phyloP scores from a whole-genome alignment of 441 rosid genomes.

The Breynia disticha region DNA sequence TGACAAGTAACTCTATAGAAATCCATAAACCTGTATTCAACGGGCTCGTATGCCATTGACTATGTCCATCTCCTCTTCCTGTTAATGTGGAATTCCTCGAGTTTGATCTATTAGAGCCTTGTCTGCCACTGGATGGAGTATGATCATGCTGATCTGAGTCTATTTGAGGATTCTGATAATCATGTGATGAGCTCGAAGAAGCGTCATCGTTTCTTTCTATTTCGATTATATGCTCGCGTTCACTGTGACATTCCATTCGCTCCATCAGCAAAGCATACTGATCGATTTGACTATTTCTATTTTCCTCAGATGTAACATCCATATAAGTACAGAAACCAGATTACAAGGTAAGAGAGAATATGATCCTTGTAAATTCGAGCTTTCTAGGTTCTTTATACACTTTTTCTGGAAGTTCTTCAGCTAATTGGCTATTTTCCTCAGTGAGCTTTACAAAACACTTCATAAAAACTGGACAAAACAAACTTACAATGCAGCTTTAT shows the following conservation, averaged over 20 bases:
- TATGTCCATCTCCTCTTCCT: slow-evolving; percentile 7
- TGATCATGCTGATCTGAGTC: slow-evolving; percentile 21
- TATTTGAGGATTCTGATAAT: slow-evolving; percentile 21
- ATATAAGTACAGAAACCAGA: slow-evolving; percentile 39
- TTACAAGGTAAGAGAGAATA: slow-evolving; percentile 7
- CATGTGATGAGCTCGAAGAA: slow-evolving; percentile 37
- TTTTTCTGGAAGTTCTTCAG: neutral
- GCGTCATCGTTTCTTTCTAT: slow-evolving; percentile 27
- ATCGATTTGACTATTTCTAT: slow-evolving; percentile 28
- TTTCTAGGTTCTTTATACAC: neutral
- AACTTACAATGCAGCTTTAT: neutral
- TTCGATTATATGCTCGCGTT: slow-evolving; percentile 39
- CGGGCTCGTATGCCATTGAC: slow-evolving; percentile 62
- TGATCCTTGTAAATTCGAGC: neutral
- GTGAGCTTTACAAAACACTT: neutral
- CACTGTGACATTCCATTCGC: slow-evolving; percentile 18
- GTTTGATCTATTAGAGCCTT: slow-evolving; percentile 1
- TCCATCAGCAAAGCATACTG: slow-evolving; percentile 56
- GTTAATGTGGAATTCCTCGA: slow-evolving; percentile 7
- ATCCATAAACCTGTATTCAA: slow-evolving; percentile 90
- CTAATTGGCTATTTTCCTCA: neutral
- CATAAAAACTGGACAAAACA: neutral
- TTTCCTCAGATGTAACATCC: slow-evolving; percentile 48
- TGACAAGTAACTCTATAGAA: slow-evolving; percentile 67
- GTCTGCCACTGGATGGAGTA: neutral